phyloP scores from a whole-genome alignment of 768 basidiomycete species.

The Pulveroboletus ravenelii region DNA sequence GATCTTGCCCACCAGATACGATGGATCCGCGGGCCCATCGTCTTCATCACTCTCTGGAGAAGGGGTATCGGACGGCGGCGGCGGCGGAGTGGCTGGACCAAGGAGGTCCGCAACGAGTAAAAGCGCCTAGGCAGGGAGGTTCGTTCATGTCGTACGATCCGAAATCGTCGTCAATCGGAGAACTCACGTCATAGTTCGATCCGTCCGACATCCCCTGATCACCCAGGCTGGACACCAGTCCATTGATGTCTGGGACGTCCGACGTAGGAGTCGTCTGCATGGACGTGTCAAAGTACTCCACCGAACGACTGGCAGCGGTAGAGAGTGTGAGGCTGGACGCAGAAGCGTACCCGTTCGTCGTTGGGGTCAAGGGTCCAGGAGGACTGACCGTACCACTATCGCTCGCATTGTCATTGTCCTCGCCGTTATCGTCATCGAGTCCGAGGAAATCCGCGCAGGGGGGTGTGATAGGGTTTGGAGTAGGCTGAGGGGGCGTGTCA shows the following conservation, averaged over 20 bases:
- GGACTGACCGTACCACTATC: conserved; percentile 32
- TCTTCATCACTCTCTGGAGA: conserved; percentile 9
- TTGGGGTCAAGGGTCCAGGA: conserved; percentile 30
- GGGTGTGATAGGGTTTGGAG: conserved; percentile 11
- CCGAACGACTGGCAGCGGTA: conserved; percentile 19
- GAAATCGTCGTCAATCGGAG: conserved; percentile 21
- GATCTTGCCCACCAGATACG: conserved; percentile 40
- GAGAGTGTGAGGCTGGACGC: conserved; percentile 28
- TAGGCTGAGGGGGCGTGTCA: conserved; percentile 13
- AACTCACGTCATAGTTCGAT: conserved; percentile 62
- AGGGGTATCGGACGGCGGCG: background rate
- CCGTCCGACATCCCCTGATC: conserved; percentile 42
- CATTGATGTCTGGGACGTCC: conserved; percentile 56
- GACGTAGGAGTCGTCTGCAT: conserved; percentile 29
- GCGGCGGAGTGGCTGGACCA: conserved; percentile 42
- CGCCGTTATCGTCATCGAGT: conserved; percentile 14
- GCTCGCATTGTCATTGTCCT: conserved; percentile 24
- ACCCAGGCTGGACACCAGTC: conserved; percentile 54
- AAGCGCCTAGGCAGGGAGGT: conserved; percentile 43
- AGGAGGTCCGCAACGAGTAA: conserved; percentile 58
- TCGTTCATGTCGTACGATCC: conserved; percentile 19
- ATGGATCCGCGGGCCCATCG: background rate
- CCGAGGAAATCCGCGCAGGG: conserved; percentile 24
- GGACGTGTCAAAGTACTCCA: conserved; percentile 26
- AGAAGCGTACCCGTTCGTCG: conserved; percentile 24